A percentile compares a stretch with the other conserved stretches of the same genome.
Conservation (phyloP, 2,329 filamentous ascomycete genomes). For the Microsporum audouinii region DNA sequence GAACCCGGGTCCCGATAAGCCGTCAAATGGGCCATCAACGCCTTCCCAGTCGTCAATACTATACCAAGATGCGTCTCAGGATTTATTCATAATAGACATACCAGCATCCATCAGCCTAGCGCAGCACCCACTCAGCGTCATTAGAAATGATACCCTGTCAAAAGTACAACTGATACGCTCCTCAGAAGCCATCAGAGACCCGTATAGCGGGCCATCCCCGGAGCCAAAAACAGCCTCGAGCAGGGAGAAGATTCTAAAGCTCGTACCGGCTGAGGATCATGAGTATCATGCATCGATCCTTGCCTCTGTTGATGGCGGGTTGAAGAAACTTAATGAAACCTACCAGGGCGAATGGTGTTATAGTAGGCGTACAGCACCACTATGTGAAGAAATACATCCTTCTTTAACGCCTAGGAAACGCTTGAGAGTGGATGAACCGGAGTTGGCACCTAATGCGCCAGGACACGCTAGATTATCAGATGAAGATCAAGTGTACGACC, state of each 20-base stretch:
- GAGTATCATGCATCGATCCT: slow-evolving; percentile 20
- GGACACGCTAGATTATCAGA: neutral
- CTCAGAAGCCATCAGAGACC: slow-evolving; percentile 32
- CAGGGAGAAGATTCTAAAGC: slow-evolving; percentile 29
- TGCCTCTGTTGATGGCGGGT: slow-evolving; percentile 28
- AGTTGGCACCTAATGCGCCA: neutral
- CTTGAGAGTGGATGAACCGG: neutral
- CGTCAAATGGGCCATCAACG: neutral
- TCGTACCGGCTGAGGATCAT: slow-evolving; percentile 25
- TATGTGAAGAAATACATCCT: neutral
- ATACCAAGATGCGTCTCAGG: slow-evolving; percentile 38
- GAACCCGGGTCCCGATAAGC: neutral
- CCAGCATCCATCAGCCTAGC: slow-evolving; percentile 46
- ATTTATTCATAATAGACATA: slow-evolving; percentile 46
- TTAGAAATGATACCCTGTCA: slow-evolving; percentile 13
- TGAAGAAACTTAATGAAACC: slow-evolving; percentile 23
- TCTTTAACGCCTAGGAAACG: neutral
- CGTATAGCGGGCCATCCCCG: slow-evolving; percentile 35
- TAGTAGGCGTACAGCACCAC: slow-evolving; percentile 10
- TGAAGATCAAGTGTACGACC: neutral
- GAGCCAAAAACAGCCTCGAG: slow-evolving; percentile 42
- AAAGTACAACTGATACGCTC: slow-evolving; percentile 28
- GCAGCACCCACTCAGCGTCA: slow-evolving; percentile 30
- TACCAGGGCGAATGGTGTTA: slow-evolving; percentile 27
- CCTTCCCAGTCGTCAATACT: slow-evolving; percentile 31